Evolutionary conservation across 2,329 filamentous ascomycete genomes (phyloP).

Genomic region (Tolypocladium nubicola): DNA sequence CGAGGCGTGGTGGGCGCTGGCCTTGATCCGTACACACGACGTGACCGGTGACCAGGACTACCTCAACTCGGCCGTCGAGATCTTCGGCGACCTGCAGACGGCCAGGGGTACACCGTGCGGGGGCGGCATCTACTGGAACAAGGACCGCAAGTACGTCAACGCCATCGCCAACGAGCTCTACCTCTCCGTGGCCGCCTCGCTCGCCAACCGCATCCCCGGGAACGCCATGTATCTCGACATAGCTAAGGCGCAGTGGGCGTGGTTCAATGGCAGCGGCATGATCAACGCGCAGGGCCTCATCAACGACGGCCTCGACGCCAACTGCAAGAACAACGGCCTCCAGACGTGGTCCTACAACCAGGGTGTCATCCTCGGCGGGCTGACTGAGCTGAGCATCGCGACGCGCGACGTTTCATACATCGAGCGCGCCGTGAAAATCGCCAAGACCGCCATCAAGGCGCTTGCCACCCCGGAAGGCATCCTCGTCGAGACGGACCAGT

Average conservation of each 20-base stretch:
- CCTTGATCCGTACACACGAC: constrained; percentile 46
- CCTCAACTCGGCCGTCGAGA: constrained; percentile 38
- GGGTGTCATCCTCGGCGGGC: constrained; percentile 43
- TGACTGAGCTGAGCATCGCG: constrained; percentile 39
- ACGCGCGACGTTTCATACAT: constrained; percentile 31
- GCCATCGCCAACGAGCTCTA: constrained; percentile 50
- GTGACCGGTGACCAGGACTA: constrained; percentile 40
- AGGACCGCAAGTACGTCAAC: constrained; percentile 38
- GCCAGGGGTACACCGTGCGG: constrained; percentile 37
- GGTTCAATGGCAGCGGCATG: constrained; percentile 40
- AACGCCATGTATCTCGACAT: constrained; percentile 33
- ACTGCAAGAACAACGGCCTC: constrained; percentile 40
- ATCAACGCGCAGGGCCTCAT: constrained; percentile 39
- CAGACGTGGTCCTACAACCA: constrained; percentile 48
- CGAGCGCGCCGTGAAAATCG: constrained; percentile 33
- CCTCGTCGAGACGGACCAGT: constrained; percentile 27
- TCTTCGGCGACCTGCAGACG: constrained; percentile 46
- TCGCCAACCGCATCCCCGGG: constrained; percentile 36
- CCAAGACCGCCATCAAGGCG: constrained; percentile 37
- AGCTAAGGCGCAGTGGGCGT: constrained; percentile 40
- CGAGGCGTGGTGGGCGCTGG: constrained; percentile 54
- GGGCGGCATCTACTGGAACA: constrained; percentile 48
- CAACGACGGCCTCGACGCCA: constrained; percentile 39
- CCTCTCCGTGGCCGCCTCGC: constrained; percentile 38
- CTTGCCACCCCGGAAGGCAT: constrained; percentile 35